Conservation (phyloP, 2,329 filamentous ascomycete genomes). For the Penicillium sp. region DNA sequence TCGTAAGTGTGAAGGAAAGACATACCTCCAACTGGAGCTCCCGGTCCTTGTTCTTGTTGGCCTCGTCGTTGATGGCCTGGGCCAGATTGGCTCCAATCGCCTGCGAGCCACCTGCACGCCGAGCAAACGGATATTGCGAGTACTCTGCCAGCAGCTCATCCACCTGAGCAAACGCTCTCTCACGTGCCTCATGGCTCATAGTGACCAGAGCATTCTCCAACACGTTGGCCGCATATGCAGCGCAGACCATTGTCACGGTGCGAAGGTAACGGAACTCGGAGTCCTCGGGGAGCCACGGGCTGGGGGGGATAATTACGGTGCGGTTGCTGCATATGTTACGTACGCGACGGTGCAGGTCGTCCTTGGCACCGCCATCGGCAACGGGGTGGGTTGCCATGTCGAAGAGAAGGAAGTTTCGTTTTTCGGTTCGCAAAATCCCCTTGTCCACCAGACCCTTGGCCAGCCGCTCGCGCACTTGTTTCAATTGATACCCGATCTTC, state of each 20-base stretch:
- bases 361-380: slow-evolving; percentile 92
- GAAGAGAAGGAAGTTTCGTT: slow-evolving; percentile 98
- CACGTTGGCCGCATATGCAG: slow-evolving; percentile 95
- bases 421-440: slow-evolving; percentile 95
- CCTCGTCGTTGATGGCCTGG: slow-evolving; percentile 81
- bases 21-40: slow-evolving; percentile 92
- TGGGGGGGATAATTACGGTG: slow-evolving; percentile 83
- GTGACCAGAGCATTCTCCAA: slow-evolving; percentile 95
- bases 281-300: slow-evolving; percentile 87
- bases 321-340: slow-evolving; percentile 89
- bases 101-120: slow-evolving; percentile 69
- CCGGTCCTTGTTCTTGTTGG: slow-evolving; percentile 83
- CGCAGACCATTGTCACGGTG: slow-evolving; percentile 94
- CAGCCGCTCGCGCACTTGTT: slow-evolving; percentile 95
- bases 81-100: slow-evolving; percentile 91
- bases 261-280: slow-evolving; percentile 91
- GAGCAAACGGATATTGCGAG: slow-evolving; percentile 94
- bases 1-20: slow-evolving; percentile 8
- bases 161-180: slow-evolving; percentile 93
- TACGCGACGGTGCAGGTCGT: slow-evolving; percentile 90
- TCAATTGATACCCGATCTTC: slow-evolving; percentile 99
- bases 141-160: slow-evolving; percentile 95
- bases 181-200: slow-evolving; percentile 87
- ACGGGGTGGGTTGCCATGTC: slow-evolving; percentile 99
- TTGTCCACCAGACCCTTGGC: slow-evolving; percentile 98